Conservation (phyloP, 345 rosid genomes). For the Populus deltoides region DNA sequence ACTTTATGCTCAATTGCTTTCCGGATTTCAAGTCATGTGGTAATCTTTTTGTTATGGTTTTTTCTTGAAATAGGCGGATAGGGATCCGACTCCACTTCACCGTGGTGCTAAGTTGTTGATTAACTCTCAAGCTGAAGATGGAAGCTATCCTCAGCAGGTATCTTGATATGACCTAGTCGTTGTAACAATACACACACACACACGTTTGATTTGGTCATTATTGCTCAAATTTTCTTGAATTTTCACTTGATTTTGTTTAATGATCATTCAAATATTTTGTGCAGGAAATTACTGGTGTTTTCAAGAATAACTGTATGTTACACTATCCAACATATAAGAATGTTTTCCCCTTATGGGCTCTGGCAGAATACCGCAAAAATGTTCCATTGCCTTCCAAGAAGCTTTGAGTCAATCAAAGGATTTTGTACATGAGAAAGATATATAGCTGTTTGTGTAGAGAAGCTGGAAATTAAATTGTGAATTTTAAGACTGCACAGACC, state of each 20-base stretch:
- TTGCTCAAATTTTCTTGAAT: not conserved
- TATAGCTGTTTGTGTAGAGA: too few species aligned
- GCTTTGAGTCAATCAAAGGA: not conserved
- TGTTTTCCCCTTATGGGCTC: slow-evolving; percentile 42
- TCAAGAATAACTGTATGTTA: slow-evolving; percentile 41
- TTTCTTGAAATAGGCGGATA: slow-evolving; percentile 6
- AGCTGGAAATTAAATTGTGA: too few species aligned
- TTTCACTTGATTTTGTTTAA: too few species aligned
- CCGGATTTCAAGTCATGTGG: too few species aligned
- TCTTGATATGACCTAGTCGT: too few species aligned
- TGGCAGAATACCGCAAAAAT: slow-evolving; percentile 33
- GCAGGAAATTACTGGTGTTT: slow-evolving; percentile 40
- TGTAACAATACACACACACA: not conserved
- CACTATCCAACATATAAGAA: slow-evolving; percentile 39
- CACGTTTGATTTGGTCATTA: not conserved
- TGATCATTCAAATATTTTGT: too few species aligned
- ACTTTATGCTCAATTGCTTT: too few species aligned
- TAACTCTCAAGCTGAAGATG: slow-evolving; percentile 55
- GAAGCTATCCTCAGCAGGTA: slow-evolving; percentile 52
- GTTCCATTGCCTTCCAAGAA: slow-evolving; percentile 26
- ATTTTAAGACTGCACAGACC: too few species aligned
- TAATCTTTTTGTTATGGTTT: too few species aligned
- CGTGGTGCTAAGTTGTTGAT: slow-evolving; percentile 65
- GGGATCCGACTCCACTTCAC: slow-evolving; percentile 57
- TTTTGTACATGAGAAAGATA: too few species aligned